These are phyloP conservation scores for Phytophthora constricta DNA, from an alignment of 352 stramenopile species.

Conservation along the genomic window DNA sequence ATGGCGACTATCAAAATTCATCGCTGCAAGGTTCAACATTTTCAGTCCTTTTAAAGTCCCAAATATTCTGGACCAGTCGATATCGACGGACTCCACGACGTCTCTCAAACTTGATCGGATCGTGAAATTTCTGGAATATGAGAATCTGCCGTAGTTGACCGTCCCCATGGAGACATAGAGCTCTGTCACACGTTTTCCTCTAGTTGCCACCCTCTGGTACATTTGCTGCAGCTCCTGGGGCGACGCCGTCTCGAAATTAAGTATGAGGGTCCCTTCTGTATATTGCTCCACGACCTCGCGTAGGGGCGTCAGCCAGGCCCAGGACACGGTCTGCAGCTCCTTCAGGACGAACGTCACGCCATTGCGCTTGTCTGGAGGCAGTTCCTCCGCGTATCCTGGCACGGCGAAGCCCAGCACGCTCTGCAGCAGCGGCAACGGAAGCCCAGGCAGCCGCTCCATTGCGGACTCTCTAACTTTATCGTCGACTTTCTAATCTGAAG, in stretches of 20 bases:
- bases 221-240: conserved; percentile 22
- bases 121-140: neutral
- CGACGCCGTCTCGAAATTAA: conserved; percentile 26
- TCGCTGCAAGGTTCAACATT: conserved; percentile 20
- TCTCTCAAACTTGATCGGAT: neutral
- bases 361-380: neutral
- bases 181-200: conserved; percentile 24
- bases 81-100: conserved; percentile 18
- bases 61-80: conserved; percentile 27
- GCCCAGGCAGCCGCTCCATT: neutral
- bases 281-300: conserved; percentile 27
- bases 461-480: neutral
- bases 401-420: conserved; percentile 36
- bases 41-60: conserved; percentile 18
- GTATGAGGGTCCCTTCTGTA: conserved; percentile 17
- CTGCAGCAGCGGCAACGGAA: conserved; percentile 36
- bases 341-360: conserved; percentile 9
- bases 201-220: conserved; percentile 6
- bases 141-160: conserved; percentile 4
- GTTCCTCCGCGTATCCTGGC: conserved; percentile 18
- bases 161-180: conserved; percentile 33
- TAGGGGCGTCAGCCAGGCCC: conserved; percentile 29
- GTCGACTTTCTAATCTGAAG: neutral
- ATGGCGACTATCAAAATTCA: conserved; percentile 21
- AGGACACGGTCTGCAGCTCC: conserved; percentile 32